These are phyloP conservation scores for Casuarina equisetifolia DNA, from an alignment of 306 rosid species.

Conservation along the genomic window DNA sequence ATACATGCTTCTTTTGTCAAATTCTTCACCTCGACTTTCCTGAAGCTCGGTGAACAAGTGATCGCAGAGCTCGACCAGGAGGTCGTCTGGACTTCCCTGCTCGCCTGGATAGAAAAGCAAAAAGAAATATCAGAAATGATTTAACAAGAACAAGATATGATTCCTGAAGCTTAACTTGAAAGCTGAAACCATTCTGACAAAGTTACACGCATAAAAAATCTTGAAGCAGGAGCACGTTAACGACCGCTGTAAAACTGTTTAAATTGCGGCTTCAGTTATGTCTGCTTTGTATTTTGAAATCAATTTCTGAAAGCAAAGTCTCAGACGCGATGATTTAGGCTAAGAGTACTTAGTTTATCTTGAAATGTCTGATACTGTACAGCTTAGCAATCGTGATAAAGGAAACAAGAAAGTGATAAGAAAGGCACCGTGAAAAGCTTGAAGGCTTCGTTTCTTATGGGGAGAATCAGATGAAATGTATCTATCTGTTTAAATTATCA, in stretches of 20 bases:
- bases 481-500: slow-evolving; percentile 36
- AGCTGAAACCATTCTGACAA: neutral
- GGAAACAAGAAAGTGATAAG: slow-evolving; percentile 37
- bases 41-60: slow-evolving; percentile 37
- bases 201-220: too few species aligned
- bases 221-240: too few species aligned
- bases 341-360: neutral
- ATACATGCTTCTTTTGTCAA: slow-evolving; percentile 21
- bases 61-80: slow-evolving; percentile 59
- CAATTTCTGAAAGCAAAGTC: neutral
- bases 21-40: slow-evolving; percentile 29
- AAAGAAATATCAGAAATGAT: neutral
- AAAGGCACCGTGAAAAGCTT: slow-evolving; percentile 41
- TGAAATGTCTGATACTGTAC: neutral
- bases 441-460: slow-evolving; percentile 25
- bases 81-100: slow-evolving; percentile 71
- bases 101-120: slow-evolving; percentile 48
- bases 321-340: neutral
- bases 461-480: slow-evolving; percentile 36
- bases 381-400: slow-evolving; percentile 27
- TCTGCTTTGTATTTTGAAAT: neutral
- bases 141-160: neutral
- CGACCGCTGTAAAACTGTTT: too few species aligned
- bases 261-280: too few species aligned
- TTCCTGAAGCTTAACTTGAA: neutral